Evolutionary conservation across 768 basidiomycete genomes (phyloP).

Genomic region (Leccinum subtestaceum): DNA sequence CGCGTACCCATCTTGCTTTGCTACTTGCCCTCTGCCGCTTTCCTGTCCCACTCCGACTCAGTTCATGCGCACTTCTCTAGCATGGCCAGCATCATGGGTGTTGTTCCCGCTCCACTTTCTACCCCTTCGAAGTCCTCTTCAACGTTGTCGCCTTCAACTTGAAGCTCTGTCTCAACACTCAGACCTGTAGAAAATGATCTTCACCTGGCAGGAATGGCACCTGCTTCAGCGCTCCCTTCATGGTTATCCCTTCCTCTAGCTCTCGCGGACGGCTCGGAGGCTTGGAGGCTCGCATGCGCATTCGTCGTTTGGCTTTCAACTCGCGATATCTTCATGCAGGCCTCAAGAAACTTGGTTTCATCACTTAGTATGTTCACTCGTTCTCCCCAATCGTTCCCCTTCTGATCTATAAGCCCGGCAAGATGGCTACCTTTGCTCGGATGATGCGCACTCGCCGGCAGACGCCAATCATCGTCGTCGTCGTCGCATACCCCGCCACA

Average conservation of each 20-base stretch:
- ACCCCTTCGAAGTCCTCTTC: constrained; percentile 22
- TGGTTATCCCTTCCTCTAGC: constrained; percentile 76
- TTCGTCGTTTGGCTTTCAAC: constrained; percentile 93
- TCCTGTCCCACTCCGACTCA: no score
- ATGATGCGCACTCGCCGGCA: constrained; percentile 77
- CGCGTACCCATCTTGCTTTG: no score
- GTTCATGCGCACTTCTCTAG: no score
- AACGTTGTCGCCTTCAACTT: constrained; percentile 29
- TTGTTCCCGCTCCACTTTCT: constrained; percentile 39
- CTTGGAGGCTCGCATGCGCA: constrained; percentile 71
- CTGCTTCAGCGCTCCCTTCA: constrained; percentile 58
- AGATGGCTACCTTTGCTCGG: constrained; percentile 88
- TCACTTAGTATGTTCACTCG: constrained; percentile 81
- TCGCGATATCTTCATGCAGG: constrained; percentile 86
- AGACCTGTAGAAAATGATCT: constrained; percentile 40
- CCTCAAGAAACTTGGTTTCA: constrained; percentile 90
- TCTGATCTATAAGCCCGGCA: constrained; percentile 88
- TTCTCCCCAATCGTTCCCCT: constrained; percentile 93
- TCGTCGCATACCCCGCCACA: no score
- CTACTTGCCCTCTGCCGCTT: no score
- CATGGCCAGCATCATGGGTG: constrained; percentile 58
- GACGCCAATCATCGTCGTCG: constrained; percentile 80
- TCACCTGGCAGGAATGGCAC: constrained; percentile 65
- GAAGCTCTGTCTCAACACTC: constrained; percentile 25
- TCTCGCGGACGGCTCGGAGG: constrained; percentile 64